Conservation (phyloP, 768 basidiomycete species). For the Favolaschia claudopus region DNA sequence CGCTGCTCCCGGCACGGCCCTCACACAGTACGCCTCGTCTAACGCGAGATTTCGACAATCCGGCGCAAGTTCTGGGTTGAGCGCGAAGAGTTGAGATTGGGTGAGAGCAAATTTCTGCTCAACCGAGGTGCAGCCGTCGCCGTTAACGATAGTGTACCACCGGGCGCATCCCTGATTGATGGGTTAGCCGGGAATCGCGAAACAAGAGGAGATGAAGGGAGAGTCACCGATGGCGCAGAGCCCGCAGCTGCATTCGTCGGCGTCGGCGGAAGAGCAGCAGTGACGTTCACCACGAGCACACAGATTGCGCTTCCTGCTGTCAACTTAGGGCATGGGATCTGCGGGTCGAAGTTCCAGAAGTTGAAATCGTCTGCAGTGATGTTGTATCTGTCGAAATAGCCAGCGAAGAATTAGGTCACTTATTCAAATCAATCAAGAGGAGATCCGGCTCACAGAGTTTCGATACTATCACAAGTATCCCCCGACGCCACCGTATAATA, state of each 20-base stretch:
- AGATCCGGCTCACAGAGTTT: neutral
- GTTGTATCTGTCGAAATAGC: neutral
- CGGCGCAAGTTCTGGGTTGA: neutral
- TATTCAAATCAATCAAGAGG: neutral
- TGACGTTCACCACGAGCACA: neutral
- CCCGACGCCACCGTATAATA: neutral
- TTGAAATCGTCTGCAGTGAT: neutral
- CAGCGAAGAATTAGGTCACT: neutral
- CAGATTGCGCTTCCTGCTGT: neutral
- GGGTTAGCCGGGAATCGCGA: no score
- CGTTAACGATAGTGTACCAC: neutral
- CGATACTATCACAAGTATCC: neutral
- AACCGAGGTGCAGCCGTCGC: neutral
- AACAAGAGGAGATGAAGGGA: no score
- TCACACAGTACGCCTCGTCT: neutral
- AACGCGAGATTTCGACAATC: neutral
- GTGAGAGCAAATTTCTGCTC: neutral
- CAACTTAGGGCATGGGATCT: neutral
- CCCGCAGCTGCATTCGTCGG: slow-evolving; percentile 10
- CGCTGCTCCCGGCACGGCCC: neutral
- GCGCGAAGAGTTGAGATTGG: neutral
- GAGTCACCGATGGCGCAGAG: slow-evolving; percentile 5
- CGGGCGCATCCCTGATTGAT: neutral
- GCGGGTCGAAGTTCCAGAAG: neutral
- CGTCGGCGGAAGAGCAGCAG: neutral